These are phyloP conservation scores for Boletus rubropictus DNA, from an alignment of 768 basidiomycete species.

Conservation along the genomic window DNA sequence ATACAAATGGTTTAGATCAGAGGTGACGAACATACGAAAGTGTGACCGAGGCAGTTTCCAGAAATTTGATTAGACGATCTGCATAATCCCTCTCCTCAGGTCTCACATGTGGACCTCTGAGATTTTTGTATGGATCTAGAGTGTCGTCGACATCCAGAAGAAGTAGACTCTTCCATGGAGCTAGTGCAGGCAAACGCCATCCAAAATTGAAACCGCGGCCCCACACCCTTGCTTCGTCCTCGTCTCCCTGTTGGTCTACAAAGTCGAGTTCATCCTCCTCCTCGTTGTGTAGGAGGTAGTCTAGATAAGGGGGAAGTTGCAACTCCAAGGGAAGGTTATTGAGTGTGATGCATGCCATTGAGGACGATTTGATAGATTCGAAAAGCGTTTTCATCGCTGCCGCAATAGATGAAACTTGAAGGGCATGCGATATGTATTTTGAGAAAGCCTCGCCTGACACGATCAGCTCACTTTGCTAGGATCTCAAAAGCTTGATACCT, in stretches of 20 bases:
- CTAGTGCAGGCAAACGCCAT: slow-evolving; percentile 66
- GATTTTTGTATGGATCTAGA: slow-evolving; percentile 53
- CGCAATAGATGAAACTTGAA: slow-evolving; percentile 65
- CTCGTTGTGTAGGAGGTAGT: slow-evolving; percentile 61
- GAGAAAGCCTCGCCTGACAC: slow-evolving; percentile 53
- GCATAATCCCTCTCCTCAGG: slow-evolving; percentile 63
- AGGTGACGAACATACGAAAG: slow-evolving; percentile 53
- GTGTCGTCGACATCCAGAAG: slow-evolving; percentile 59
- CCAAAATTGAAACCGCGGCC: slow-evolving; percentile 63
- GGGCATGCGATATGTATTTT: slow-evolving; percentile 50
- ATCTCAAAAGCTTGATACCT: slow-evolving; percentile 45
- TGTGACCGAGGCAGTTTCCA: slow-evolving; percentile 67
- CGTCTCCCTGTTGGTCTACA: slow-evolving; percentile 46
- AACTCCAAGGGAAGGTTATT: slow-evolving; percentile 77
- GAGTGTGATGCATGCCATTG: slow-evolving; percentile 74
- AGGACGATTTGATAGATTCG: slow-evolving; percentile 67
- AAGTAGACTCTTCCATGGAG: slow-evolving; percentile 90
- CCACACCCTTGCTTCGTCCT: slow-evolving; percentile 51
- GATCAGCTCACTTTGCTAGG: slow-evolving; percentile 5
- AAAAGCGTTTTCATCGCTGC: slow-evolving; percentile 75
- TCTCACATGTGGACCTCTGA: slow-evolving; percentile 52
- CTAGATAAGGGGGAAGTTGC: slow-evolving; percentile 79
- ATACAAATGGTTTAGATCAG: background rate
- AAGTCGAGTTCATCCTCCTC: slow-evolving; percentile 53
- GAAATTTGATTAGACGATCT: slow-evolving; percentile 67